These are phyloP conservation scores for Choiromyces venosus DNA, from an alignment of 495 filamentous ascomycete genomes.

Conservation along the genomic window DNA sequence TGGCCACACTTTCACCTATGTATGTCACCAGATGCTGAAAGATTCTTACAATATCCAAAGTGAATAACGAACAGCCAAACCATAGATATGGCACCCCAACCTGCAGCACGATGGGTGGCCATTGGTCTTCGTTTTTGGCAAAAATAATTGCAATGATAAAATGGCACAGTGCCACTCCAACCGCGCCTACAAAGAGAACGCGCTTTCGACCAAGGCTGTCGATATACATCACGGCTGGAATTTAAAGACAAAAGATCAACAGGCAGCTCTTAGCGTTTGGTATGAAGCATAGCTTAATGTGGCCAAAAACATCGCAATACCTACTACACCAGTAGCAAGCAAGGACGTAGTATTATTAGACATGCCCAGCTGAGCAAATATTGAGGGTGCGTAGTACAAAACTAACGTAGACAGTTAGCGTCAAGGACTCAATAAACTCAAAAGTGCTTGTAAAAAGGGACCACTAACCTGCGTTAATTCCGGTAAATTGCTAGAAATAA, in stretches of 20 bases:
- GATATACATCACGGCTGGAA: slow-evolving; percentile 63
- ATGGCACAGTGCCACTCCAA: slow-evolving; percentile 48
- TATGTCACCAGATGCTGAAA: neutral
- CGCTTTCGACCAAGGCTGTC: slow-evolving; percentile 32
- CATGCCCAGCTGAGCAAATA: slow-evolving; percentile 66
- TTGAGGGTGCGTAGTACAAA: slow-evolving; percentile 62
- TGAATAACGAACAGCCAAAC: slow-evolving; percentile 79
- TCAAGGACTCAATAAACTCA: neutral
- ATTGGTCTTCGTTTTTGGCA: slow-evolving; percentile 56
- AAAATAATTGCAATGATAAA: slow-evolving; percentile 72
- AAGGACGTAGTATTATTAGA: slow-evolving; percentile 59
- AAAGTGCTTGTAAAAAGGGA: neutral
- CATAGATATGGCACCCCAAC: slow-evolving; percentile 73
- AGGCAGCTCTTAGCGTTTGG: slow-evolving; percentile 11
- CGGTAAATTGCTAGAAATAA: slow-evolving; percentile 69
- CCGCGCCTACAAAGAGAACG: slow-evolving; percentile 48
- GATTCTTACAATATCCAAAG: slow-evolving; percentile 58
- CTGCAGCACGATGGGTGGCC: slow-evolving; percentile 58
- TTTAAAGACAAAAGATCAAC: slow-evolving; percentile 23
- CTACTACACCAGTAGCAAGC: slow-evolving; percentile 72
- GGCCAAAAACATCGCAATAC: slow-evolving; percentile 66
- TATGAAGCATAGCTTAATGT: slow-evolving; percentile 43
- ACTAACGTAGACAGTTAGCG: slow-evolving; percentile 18
- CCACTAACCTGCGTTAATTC: slow-evolving; percentile 55
- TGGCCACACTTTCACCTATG: neutral